Evolutionary conservation across 352 stramenopile species (phyloP).

Genomic region (Phytopythium delawarense): DNA sequence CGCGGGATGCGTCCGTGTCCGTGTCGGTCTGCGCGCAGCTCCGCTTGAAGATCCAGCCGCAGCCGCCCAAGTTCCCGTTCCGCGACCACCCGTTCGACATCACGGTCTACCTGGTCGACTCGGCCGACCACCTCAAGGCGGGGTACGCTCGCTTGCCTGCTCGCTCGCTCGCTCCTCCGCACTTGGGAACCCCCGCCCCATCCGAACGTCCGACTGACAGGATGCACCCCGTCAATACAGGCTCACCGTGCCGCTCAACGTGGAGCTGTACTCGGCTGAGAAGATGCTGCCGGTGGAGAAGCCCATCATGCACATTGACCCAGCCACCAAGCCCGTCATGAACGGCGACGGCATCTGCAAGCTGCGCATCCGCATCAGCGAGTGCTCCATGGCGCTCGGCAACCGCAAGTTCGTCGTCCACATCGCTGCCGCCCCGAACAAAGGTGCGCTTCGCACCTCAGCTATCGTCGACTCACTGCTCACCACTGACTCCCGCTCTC

Average conservation of each 20-base stretch:
- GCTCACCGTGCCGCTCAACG: slow-evolving; percentile 68
- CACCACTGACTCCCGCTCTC: neutral
- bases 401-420: slow-evolving; percentile 87
- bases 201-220: neutral
- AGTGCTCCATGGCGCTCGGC: slow-evolving; percentile 82
- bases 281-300: slow-evolving; percentile 83
- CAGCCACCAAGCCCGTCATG: slow-evolving; percentile 74
- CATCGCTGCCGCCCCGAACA: slow-evolving; percentile 54
- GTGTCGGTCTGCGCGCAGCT: slow-evolving; percentile 22
- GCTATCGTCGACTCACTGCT: neutral
- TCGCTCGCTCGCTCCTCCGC: neutral
- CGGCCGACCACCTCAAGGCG: slow-evolving; percentile 74
- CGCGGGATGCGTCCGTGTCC: neutral
- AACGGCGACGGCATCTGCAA: slow-evolving; percentile 83
- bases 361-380: slow-evolving; percentile 70
- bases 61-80: slow-evolving; percentile 84
- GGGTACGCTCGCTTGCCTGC: slow-evolving; percentile 29
- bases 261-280: slow-evolving; percentile 80
- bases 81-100: slow-evolving; percentile 83
- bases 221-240: slow-evolving; percentile 13
- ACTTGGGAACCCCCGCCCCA: neutral
- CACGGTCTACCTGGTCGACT: slow-evolving; percentile 84
- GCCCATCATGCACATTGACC: slow-evolving; percentile 74
- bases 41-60: slow-evolving; percentile 80
- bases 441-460: slow-evolving; percentile 10